Evolutionary conservation across 768 basidiomycete genomes (phyloP), one percentile per base, ranked within the genome.

Genomic region (Rhodotorula kratochvilovae): DNA sequence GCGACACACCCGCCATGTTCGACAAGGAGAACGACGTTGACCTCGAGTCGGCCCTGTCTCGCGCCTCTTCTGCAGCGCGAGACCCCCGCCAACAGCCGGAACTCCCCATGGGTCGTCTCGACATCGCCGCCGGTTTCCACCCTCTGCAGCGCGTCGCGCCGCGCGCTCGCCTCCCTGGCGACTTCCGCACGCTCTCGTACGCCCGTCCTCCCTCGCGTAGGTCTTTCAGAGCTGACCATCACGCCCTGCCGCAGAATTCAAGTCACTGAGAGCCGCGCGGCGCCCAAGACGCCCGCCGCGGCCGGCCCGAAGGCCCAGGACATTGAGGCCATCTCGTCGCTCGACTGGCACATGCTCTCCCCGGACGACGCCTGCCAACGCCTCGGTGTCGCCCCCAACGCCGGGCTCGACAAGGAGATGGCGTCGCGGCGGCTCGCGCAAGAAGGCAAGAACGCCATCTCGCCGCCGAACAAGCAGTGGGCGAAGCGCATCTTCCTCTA

Each of bases 401-500:
- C 80, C 5, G 87, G 87, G 25, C 80, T 87, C 21, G 87, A 87
- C 58, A 69, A 71, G 3, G 77, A 81, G 4, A 84, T 86, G 72
- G 85, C 83, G 31, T 80, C 82, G 29, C 82, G 85, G 8, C 81
- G 85, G n/a, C 79, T 82, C 7, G 76, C 81, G 21, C 76, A 83
- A 70, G 72, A 80, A 66, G 87, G 87, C 11, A 83, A 81, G 72
- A 87, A 87, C 76, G 79, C 82, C 54, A 84, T 87, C 31, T 83
- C 82, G 31, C 82, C 85, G 0, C 84, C 84, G 5, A 82, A 82
- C 6, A 83, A 82, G 13, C 83, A 84, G 74, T 72, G 78, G 81
- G 73, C 84, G 79, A 81, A 82, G 76, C 86, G 86, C 80, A 80
- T 82, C 42, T 75, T 85, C 27, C 83, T 83, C 73, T 87, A 86